Conservation (phyloP, 2,329 filamentous ascomycete species). For the Pestalotiopsis sp. region DNA sequence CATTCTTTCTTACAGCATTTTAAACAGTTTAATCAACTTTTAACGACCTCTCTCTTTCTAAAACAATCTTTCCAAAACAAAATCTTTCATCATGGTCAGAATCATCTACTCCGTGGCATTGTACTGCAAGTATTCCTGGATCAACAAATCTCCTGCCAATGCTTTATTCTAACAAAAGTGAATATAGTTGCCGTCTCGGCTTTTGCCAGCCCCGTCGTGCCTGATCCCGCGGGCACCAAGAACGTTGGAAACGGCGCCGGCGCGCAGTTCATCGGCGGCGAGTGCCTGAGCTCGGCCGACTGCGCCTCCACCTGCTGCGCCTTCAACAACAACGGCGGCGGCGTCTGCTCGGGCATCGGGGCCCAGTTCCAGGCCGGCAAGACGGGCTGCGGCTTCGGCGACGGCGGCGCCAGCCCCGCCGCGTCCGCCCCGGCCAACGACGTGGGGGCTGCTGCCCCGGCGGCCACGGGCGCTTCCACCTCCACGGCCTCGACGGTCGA, state of each 20-base stretch:
- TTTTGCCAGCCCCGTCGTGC: conserved; percentile 17
- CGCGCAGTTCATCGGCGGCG: conserved; percentile 31
- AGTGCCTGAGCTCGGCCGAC: conserved; percentile 28
- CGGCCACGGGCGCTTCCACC: neutral
- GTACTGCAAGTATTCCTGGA: conserved; percentile 3
- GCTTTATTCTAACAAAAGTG: neutral
- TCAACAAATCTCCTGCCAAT: neutral
- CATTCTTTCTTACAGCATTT: too few relatives aligned
- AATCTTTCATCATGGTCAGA: conserved; percentile 10
- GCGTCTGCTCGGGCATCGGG: conserved; percentile 38
- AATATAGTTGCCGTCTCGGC: conserved; percentile 14
- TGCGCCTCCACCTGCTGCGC: conserved; percentile 33
- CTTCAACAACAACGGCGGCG: conserved; percentile 26
- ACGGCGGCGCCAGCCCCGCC: conserved; percentile 10
- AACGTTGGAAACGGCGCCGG: conserved; percentile 30
- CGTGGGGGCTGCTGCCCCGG: neutral
- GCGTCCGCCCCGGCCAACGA: neutral
- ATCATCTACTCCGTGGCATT: neutral
- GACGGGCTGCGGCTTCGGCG: conserved; percentile 30
- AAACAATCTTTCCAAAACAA: neutral
- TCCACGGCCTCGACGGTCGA: conserved; percentile 4
- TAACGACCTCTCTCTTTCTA: neutral
- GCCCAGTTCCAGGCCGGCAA: conserved; percentile 37
- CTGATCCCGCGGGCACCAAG: conserved; percentile 27
- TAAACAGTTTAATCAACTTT: neutral